phyloP scores from a whole-genome alignment of 2,329 filamentous ascomycete genomes.

The Cladophialophora chaetospira region DNA sequence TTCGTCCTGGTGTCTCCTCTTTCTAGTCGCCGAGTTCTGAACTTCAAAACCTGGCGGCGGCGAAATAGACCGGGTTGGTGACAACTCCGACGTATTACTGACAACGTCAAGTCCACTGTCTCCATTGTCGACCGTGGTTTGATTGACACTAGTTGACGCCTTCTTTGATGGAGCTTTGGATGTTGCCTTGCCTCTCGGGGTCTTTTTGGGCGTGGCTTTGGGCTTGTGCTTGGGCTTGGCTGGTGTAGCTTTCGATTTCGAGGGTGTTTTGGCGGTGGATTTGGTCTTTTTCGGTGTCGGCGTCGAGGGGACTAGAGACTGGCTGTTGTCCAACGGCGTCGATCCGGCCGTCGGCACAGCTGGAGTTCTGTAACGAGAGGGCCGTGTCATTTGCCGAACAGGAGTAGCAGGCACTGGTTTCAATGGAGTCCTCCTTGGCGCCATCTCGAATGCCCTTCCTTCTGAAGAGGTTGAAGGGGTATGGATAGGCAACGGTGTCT shows the following conservation, averaged over 20 bases:
- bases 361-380: conserved; percentile 4
- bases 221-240: neutral
- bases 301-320: neutral
- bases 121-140: too few relatives aligned
- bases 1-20: too few relatives aligned
- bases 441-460: neutral
- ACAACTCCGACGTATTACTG: too few relatives aligned
- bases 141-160: neutral
- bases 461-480: neutral
- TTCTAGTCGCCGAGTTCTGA: too few relatives aligned
- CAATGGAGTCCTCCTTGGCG: neutral
- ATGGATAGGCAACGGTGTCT: neutral
- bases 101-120: too few relatives aligned
- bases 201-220: neutral
- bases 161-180: neutral
- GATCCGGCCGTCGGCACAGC: neutral
- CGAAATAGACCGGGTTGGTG: too few relatives aligned
- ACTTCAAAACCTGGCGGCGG: too few relatives aligned
- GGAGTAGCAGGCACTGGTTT: neutral
- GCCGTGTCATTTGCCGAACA: conserved; percentile 8
- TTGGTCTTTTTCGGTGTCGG: neutral
- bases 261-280: neutral
- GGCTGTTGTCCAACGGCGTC: too few relatives aligned
- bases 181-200: neutral
- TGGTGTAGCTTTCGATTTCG: neutral